phyloP scores from a whole-genome alignment of 2,329 filamentous ascomycete genomes.

The Helminthosporium solani region DNA sequence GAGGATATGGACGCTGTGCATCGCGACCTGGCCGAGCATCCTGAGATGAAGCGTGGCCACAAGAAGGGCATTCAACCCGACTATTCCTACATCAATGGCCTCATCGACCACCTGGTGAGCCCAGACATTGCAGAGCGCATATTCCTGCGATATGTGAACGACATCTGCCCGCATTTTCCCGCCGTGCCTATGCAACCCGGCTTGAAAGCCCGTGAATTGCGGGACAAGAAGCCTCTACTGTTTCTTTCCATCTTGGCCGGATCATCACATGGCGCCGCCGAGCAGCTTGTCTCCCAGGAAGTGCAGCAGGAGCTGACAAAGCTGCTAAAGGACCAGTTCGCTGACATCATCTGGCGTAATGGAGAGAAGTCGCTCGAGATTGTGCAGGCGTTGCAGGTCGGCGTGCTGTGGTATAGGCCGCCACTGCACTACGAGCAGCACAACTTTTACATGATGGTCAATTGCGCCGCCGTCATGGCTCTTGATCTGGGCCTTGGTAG shows the following conservation, averaged over 20 bases:
- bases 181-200: constrained; percentile 58
- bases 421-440: constrained; percentile 81
- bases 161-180: constrained; percentile 58
- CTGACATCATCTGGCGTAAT: constrained; percentile 70
- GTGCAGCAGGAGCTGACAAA: constrained; percentile 63
- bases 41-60: constrained; percentile 34
- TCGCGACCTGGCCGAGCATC: constrained; percentile 37
- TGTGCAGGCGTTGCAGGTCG: constrained; percentile 73
- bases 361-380: constrained; percentile 82
- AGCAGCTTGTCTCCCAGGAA: constrained; percentile 50
- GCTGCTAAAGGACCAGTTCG: constrained; percentile 71
- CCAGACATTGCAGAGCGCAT: constrained; percentile 54
- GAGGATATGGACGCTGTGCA: constrained; percentile 43
- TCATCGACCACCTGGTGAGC: constrained; percentile 52
- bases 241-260: constrained; percentile 60
- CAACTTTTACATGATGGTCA: constrained; percentile 85
- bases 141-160: constrained; percentile 58
- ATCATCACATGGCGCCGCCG: constrained; percentile 50
- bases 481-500: constrained; percentile 78
- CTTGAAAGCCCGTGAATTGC: constrained; percentile 56
- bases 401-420: constrained; percentile 82
- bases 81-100: constrained; percentile 39
- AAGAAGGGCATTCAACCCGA: constrained; percentile 35
- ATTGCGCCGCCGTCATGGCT: constrained; percentile 78
- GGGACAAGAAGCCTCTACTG: constrained; percentile 59